Percentiles rank a stretch among this genome's conserved stretches.
Evolutionary conservation across 2,329 filamentous ascomycete species (phyloP).

Genomic region (Alternaria dauci): DNA sequence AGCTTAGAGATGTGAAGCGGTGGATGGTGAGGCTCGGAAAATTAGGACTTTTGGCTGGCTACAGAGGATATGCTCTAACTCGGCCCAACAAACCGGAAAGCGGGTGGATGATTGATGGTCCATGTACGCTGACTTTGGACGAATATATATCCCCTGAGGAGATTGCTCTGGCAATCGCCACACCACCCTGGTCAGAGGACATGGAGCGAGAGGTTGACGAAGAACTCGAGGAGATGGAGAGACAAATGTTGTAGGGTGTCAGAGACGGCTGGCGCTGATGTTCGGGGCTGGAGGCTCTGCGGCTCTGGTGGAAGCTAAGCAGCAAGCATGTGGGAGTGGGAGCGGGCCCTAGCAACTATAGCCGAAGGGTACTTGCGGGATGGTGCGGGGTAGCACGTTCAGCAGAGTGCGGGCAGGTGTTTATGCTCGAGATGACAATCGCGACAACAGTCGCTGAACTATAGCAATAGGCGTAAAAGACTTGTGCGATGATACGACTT

Average conservation of each 20-base stretch:
- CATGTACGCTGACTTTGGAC: no score
- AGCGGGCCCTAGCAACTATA: constrained; percentile 7
- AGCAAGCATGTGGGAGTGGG: constrained; percentile 1
- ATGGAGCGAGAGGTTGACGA: background rate
- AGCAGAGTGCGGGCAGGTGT: constrained; percentile 1
- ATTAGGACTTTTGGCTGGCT: constrained; percentile 5
- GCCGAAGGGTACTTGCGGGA: constrained; percentile 14
- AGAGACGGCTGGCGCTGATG: background rate
- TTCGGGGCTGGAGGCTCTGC: background rate
- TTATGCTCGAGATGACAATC: background rate
- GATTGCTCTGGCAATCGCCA: rapidly evolving
- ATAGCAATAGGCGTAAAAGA: background rate
- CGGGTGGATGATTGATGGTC: no score
- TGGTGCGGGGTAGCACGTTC: constrained; percentile 22
- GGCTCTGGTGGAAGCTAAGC: background rate
- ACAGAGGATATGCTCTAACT: background rate
- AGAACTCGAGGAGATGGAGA: background rate
- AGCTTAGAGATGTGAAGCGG: background rate
- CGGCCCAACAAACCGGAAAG: no score
- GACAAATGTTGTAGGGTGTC: background rate
- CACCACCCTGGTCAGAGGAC: background rate
- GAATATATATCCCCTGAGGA: no score
- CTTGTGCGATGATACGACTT: background rate
- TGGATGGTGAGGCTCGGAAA: constrained; percentile 9
- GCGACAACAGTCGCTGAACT: background rate